Base-by-base conservation (phyloP, 495 filamentous ascomycete genomes). In the Penicillium malachiteum region DNA sequence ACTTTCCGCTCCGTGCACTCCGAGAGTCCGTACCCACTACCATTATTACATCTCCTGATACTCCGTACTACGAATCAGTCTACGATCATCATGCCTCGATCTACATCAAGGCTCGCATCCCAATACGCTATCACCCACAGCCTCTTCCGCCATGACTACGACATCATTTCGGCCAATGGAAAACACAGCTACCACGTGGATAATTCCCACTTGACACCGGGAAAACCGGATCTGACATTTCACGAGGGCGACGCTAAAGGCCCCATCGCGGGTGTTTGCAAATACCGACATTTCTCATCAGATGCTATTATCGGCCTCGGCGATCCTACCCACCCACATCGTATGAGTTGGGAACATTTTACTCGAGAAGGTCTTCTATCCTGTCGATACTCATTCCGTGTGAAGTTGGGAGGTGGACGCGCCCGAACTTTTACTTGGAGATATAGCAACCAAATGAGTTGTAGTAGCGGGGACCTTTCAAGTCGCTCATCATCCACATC, bases 201-300 rank as follows among this genome's bases (percentile, higher is more conserved):
- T 3, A 71, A 70, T 46, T 72, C 66, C 3, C 13, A 33, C 9
- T 33, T 65, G 21, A 64, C 44, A 18, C 64, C 68, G 1, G 62
- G 58, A 14, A 75, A 74, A 42, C 61, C 68, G 12, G 70, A 73
- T 21, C 55, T 75, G 18, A 70, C 68, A 3, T 62, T 73, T 52
- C 69, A 77, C 54, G 33, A 55, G 9, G 67, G 71, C 10, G 59
- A 69, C 59, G 58, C 58, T 12, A 60, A 48, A 2, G 64, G 54
- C 7, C 69, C 69, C 11, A 52, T 70, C 16, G 63, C 54, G 37
- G 71, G 60, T 0, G 57, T 68, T 7, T 67, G 63, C 55, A 69
- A 71, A 49, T 76, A 67, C 61, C 59, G 56, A 12, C 69, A 70
- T 39, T 68, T 76, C 51, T 72, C 72, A 5, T 56, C 62, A 26